Percentiles rank a stretch among this genome's conserved stretches.
Evolutionary conservation across 2,329 filamentous ascomycete genomes (phyloP).

Genomic region (Aureobasidium lini): DNA sequence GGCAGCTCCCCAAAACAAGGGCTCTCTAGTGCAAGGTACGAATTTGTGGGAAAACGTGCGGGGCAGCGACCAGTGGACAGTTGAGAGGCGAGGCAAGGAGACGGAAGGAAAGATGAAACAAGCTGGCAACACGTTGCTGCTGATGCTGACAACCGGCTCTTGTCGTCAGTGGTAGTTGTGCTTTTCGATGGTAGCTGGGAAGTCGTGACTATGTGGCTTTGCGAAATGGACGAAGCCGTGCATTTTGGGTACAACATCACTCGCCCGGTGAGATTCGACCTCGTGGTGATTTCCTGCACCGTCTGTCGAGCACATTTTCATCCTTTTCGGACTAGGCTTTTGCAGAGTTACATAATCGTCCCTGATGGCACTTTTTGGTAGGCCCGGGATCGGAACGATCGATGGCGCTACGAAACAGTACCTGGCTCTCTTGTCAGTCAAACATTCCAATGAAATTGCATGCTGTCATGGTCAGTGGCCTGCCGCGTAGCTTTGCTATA

Average conservation of each 20-base stretch:
- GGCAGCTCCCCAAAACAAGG: neutral
- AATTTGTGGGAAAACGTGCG: conserved; percentile 4
- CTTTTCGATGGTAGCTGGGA: neutral
- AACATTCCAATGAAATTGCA: neutral
- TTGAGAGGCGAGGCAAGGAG: neutral
- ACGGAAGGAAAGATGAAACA: neutral
- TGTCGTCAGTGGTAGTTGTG: neutral
- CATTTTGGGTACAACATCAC: conserved; percentile 1
- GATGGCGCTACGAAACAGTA: neutral
- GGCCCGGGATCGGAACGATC: conserved; percentile 2
- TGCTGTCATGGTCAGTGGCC: neutral
- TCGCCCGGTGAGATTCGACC: conserved; percentile 1
- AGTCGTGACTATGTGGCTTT: neutral
- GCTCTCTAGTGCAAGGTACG: neutral
- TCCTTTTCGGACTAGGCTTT: conserved; percentile 8
- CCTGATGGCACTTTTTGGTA: neutral
- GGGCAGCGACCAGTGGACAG: neutral
- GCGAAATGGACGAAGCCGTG: neutral
- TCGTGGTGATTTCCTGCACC: conserved; percentile 8
- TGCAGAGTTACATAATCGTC: conserved; percentile 9
- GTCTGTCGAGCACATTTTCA: conserved; percentile 12
- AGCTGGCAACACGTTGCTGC: neutral
- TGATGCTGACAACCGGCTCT: neutral
- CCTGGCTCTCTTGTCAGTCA: neutral
- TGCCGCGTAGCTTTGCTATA: neutral